Evolutionary conservation across 1,139 yeast species (phyloP).

Genomic region (Zygotorulaspora mrakii): DNA sequence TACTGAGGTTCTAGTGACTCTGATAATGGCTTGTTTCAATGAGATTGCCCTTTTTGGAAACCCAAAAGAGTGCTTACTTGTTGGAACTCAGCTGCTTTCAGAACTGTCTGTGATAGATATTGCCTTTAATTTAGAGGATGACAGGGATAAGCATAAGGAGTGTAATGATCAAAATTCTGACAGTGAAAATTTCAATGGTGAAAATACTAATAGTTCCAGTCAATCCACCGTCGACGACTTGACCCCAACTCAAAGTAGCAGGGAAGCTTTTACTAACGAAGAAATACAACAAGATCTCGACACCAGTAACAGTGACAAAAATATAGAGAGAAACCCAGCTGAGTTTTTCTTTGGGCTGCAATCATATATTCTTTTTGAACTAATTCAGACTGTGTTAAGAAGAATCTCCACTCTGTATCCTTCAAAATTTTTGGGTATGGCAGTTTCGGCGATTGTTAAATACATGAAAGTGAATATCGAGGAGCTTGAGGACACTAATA

Average conservation of each 20-base stretch:
- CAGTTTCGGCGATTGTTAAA: slow-evolving; percentile 53
- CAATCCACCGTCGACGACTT: slow-evolving; percentile 7
- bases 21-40: slow-evolving; percentile 52
- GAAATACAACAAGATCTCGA: neutral
- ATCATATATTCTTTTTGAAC: slow-evolving; percentile 62
- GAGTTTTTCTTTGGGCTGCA: slow-evolving; percentile 41
- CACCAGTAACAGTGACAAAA: neutral
- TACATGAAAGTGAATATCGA: slow-evolving; percentile 46
- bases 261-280: neutral
- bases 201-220: neutral
- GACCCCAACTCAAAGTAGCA: neutral
- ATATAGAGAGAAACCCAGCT: slow-evolving; percentile 17
- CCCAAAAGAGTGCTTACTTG: slow-evolving; percentile 71
- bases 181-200: neutral
- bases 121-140: slow-evolving; percentile 21
- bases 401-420: slow-evolving; percentile 57
- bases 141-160: slow-evolving; percentile 19
- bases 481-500: slow-evolving; percentile 38
- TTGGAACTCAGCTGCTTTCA: slow-evolving; percentile 59
- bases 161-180: slow-evolving; percentile 1
- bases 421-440: slow-evolving; percentile 69
- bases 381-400: slow-evolving; percentile 51
- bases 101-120: slow-evolving; percentile 29
- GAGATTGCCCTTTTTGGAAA: slow-evolving; percentile 64
- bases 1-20: slow-evolving; percentile 22